Evolutionary conservation across 129 eudicot species (phyloP), one percentile per base, ranked within the genome.

Genomic region (Centrapalus pauciflorus): DNA sequence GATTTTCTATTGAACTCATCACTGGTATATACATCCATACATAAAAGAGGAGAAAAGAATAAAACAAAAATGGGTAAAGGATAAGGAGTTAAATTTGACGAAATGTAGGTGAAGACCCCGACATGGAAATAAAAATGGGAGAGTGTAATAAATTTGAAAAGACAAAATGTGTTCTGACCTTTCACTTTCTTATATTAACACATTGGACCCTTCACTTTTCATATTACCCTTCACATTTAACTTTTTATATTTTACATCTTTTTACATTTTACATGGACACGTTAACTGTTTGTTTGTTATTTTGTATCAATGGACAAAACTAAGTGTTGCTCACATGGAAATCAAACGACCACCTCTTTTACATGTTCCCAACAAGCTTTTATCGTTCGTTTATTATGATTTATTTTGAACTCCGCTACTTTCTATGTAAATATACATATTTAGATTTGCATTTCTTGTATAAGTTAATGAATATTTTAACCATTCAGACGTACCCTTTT

Each of bases 21-120:
- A n/a, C n/a, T n/a, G n/a, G n/a, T n/a, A n/a, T n/a, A n/a, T n/a
- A n/a, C n/a, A n/a, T n/a, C n/a, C n/a, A n/a, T n/a, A n/a, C n/a
- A n/a, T n/a, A n/a, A 46, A 5, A 3, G 6, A 17, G 7, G 4
- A 56, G 23, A 41, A 45, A 28, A 21, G 41, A 27, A 26, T 9
- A 26, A 66, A 54, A 63, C 66, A 40, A 40, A 59, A 40, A 5
- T 73, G 64, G 65, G 72, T 13, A 54, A 54, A 73, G 25, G 63
- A 54, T 40, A 73, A 73, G 62, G 71, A 56, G 66, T 13, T 73
- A 40, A 52, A 64, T 54, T 73, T 73, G 78, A 73, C 72, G 55
- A 64, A 73, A 73, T 73, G 78, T 64, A 54, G 72, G 12, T 38
- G 57, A 54, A 54, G 72, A 73, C 64, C 26, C 78, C 78, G 78